These are phyloP conservation scores for Aegilops bicornis DNA, from an alignment of 176 grass and related monocot genomes.

Conservation along the genomic window DNA sequence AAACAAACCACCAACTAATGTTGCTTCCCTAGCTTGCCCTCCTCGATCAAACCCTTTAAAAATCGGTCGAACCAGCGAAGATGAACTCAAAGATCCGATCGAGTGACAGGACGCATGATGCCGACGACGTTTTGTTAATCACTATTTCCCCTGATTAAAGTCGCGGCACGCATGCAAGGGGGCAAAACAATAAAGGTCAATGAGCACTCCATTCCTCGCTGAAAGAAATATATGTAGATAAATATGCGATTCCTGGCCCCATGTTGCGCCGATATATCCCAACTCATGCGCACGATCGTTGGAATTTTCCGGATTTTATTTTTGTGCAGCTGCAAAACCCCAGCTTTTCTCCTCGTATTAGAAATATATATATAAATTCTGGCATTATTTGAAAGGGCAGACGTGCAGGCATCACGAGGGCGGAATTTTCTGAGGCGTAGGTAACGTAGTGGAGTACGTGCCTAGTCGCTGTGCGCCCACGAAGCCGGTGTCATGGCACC, in stretches of 20 bases:
- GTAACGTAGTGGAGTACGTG: not conserved
- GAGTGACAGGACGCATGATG: not conserved
- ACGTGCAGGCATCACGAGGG: not conserved
- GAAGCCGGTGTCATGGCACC: not conserved
- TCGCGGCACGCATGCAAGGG: not conserved
- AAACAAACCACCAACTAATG: not conserved
- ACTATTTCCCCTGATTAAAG: not conserved
- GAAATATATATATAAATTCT: not conserved
- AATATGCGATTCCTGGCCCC: conserved; percentile 15
- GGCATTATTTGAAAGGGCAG: not conserved
- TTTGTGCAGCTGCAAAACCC: not conserved
- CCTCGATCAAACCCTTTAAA: not conserved
- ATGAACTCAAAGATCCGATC: not conserved
- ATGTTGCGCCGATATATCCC: not conserved
- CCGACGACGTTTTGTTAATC: not conserved
- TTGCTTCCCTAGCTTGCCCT: not conserved
- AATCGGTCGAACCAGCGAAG: not conserved
- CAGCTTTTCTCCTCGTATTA: not conserved
- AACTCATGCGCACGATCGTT: not conserved
- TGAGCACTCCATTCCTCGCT: not conserved
- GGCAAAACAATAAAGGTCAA: not conserved
- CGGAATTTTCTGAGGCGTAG: not conserved
- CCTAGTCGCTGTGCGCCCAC: not conserved
- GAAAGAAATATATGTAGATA: not conserved
- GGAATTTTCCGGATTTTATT: not conserved